A percentile compares a stretch with the other conserved stretches of the same genome.
Conservation (phyloP, 2,329 filamentous ascomycete species). For the Tolypocladium tundrense region DNA sequence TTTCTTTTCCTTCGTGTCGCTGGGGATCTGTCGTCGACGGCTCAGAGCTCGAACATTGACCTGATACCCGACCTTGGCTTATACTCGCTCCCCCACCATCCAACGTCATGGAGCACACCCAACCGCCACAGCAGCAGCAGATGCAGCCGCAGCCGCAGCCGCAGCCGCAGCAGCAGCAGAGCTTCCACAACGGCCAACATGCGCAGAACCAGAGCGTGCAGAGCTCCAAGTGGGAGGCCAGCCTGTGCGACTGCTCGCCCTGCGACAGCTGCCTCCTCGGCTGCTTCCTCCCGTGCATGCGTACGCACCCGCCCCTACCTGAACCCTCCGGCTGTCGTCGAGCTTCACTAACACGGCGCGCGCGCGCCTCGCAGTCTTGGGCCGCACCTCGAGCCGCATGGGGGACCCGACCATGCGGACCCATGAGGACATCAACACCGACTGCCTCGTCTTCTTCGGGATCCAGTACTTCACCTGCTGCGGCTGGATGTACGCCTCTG, state of each 20-base stretch:
- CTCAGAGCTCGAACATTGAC: not conserved
- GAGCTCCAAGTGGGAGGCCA: conserved; percentile 24
- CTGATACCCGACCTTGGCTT: not conserved
- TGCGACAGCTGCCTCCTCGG: conserved; percentile 27
- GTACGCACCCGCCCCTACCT: conserved; percentile 18
- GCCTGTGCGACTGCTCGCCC: conserved; percentile 30
- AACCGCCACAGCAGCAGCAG: not conserved
- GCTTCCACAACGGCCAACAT: conserved; percentile 7
- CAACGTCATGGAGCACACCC: not conserved
- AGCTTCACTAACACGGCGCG: not conserved
- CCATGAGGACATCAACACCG: conserved; percentile 28
- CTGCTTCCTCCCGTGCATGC: conserved; percentile 31
- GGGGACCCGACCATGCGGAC: conserved; percentile 30
- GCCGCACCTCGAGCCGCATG: conserved; percentile 33
- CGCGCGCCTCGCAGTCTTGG: conserved; percentile 23
- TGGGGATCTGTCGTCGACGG: not conserved
- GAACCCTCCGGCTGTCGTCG: not conserved
- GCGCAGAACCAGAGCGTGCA: not conserved
- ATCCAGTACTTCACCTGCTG: conserved; percentile 29
- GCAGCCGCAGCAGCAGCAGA: no score
- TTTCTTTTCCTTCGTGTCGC: not conserved
- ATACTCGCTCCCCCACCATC: no score
- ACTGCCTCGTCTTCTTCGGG: conserved; percentile 29
- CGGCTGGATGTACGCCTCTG: conserved; percentile 28
- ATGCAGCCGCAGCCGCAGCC: no score